These are phyloP conservation scores for Sarocladium brachiariae DNA, from an alignment of 2,329 filamentous ascomycete genomes.

Conservation along the genomic window DNA sequence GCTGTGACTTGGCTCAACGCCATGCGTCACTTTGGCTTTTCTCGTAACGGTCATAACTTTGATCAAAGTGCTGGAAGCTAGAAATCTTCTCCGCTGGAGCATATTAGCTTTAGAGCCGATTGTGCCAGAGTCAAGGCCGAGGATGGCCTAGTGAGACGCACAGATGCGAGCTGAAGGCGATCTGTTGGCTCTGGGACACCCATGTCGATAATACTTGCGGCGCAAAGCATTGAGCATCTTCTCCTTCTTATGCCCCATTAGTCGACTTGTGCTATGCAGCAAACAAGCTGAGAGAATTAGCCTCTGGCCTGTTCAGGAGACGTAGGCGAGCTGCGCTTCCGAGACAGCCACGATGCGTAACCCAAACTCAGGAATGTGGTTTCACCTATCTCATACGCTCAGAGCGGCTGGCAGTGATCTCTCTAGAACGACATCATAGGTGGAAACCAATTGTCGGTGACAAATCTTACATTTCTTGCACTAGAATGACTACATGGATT, in stretches of 20 bases:
- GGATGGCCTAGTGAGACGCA: slow-evolving; percentile 6
- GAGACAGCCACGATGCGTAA: not conserved
- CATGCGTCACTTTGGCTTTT: slow-evolving; percentile 4
- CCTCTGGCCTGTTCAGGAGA: not conserved
- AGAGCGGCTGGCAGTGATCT: not conserved
- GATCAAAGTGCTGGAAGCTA: too few species aligned
- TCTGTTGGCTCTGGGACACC: slow-evolving; percentile 5
- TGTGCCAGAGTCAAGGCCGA: not conserved
- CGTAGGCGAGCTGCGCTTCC: not conserved
- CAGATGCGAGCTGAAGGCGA: slow-evolving; percentile 5
- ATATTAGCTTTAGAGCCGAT: too few species aligned
- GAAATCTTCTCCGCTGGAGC: too few species aligned
- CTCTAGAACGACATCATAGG: not conserved
- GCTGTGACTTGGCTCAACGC: not conserved
- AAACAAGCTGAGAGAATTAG: slow-evolving; percentile 2
- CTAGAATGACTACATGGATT: too few species aligned
- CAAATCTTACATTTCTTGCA: too few species aligned
- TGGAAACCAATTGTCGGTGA: not conserved
- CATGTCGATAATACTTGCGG: slow-evolving; percentile 3
- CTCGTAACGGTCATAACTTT: not conserved
- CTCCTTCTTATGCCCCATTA: not conserved
- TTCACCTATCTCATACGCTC: not conserved
- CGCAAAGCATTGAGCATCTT: not conserved
- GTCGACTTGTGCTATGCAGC: not conserved
- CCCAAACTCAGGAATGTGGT: not conserved